These are phyloP conservation scores for Fusarium clavum DNA, from an alignment of 2,329 filamentous ascomycete genomes.

Conservation along the genomic window DNA sequence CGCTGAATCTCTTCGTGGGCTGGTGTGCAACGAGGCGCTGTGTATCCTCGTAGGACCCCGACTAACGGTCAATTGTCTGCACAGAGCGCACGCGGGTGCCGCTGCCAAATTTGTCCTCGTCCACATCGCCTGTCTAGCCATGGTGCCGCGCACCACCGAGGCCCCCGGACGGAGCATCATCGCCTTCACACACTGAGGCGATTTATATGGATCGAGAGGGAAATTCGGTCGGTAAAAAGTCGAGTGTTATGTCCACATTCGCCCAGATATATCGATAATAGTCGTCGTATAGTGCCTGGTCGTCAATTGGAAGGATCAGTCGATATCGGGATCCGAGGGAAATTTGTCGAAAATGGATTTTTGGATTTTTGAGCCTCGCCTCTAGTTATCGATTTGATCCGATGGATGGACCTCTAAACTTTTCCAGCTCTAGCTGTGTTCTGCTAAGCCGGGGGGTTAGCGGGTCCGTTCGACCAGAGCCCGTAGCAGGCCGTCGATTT, in stretches of 20 bases:
- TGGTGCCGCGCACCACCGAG: conserved; percentile 60
- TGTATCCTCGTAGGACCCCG: conserved; percentile 51
- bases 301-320: conserved; percentile 20
- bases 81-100: conserved; percentile 48
- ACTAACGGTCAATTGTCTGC: conserved; percentile 48
- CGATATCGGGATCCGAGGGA: conserved; percentile 29
- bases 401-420: conserved; percentile 42
- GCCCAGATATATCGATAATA: not conserved
- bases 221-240: not conserved
- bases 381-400: conserved; percentile 35
- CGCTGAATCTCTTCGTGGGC: conserved; percentile 66
- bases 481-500: conserved; percentile 5
- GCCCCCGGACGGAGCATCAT: conserved; percentile 69
- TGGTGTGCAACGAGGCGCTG: conserved; percentile 56
- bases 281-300: not conserved
- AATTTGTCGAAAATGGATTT: conserved; percentile 40
- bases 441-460: conserved; percentile 36
- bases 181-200: conserved; percentile 14
- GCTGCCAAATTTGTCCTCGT: conserved; percentile 24
- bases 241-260: conserved; percentile 32
- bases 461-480: conserved; percentile 38
- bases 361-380: conserved; percentile 21
- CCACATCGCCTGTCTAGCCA: conserved; percentile 45
- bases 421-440: conserved; percentile 44
- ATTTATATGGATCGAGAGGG: conserved; percentile 12